These are phyloP conservation scores for Colletotrichum sp. DNA, from an alignment of 2,329 filamentous ascomycete genomes.

Conservation along the genomic window DNA sequence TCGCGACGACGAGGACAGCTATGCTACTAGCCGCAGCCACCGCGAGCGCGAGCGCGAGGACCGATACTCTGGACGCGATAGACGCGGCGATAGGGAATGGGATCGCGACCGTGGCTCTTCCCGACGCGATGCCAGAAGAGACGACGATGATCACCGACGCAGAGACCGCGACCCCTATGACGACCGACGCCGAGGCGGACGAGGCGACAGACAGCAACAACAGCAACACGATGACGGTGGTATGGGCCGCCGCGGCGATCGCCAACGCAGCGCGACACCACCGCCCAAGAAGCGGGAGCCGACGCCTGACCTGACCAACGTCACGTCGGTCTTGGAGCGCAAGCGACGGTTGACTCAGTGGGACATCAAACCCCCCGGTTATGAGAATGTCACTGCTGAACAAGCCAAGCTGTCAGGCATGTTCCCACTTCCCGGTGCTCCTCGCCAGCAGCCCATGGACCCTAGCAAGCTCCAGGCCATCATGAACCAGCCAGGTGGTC, in stretches of 20 bases:
- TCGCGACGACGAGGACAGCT: slow-evolving; percentile 80
- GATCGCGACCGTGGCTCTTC: slow-evolving; percentile 70
- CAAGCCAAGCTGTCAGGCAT: slow-evolving; percentile 98
- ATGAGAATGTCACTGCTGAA: slow-evolving; percentile 97
- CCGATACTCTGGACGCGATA: slow-evolving; percentile 76
- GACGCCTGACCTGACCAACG: slow-evolving; percentile 90
- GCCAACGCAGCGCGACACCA: slow-evolving; percentile 77
- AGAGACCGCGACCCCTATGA: slow-evolving; percentile 59
- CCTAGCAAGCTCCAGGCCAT: slow-evolving; percentile 93
- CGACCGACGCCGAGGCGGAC: slow-evolving; percentile 57
- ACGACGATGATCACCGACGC: slow-evolving; percentile 67
- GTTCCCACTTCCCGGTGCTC: slow-evolving; percentile 96
- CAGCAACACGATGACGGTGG: slow-evolving; percentile 35
- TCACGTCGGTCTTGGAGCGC: slow-evolving; percentile 81
- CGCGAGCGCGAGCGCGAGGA: slow-evolving; percentile 94
- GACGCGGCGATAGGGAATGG: slow-evolving; percentile 76
- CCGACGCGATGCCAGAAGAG: slow-evolving; percentile 66
- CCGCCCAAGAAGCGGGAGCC: slow-evolving; percentile 92
- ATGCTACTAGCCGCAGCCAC: slow-evolving; percentile 92
- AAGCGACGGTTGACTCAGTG: slow-evolving; percentile 96
- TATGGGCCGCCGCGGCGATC: slow-evolving; percentile 52
- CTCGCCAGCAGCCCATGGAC: slow-evolving; percentile 94
- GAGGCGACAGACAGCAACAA: slow-evolving; percentile 40
- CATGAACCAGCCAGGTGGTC: slow-evolving; percentile 84
- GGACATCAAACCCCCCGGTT: slow-evolving; percentile 98